phyloP scores from a whole-genome alignment of 2,329 filamentous ascomycete genomes.

The Hypoxylon sp. region DNA sequence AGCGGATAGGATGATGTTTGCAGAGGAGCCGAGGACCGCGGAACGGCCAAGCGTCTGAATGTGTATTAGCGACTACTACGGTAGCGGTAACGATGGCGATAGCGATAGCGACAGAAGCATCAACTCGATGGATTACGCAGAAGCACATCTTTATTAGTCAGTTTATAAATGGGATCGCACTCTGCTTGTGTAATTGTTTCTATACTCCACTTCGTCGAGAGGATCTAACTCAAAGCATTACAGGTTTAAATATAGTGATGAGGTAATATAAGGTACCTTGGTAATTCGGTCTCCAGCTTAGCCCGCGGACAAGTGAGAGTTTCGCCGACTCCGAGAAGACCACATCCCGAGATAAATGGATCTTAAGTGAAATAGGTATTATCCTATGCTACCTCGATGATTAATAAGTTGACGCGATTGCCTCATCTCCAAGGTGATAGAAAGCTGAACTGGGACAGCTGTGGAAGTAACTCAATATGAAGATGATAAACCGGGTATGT shows the following conservation, averaged over 20 bases:
- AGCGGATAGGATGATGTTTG: not conserved
- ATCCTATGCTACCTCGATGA: not conserved
- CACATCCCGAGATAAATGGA: not conserved
- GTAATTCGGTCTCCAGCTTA: conserved; percentile 3
- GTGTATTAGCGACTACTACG: not conserved
- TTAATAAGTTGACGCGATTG: not conserved
- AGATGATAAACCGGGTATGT: no score
- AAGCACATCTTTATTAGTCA: conserved; percentile 4
- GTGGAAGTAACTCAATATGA: no score
- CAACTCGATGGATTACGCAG: not conserved
- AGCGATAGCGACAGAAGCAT: not conserved
- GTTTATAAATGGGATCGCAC: conserved; percentile 4
- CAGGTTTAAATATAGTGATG: not conserved
- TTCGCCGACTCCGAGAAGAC: not conserved
- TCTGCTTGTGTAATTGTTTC: conserved; percentile 4
- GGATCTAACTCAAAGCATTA: not conserved
- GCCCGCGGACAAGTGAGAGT: not conserved
- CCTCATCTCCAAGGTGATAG: no score
- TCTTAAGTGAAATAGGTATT: not conserved
- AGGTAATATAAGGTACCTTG: not conserved
- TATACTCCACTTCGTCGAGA: conserved; percentile 12
- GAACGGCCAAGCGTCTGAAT: not conserved
- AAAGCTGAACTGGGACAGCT: no score
- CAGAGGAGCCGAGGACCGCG: conserved; percentile 1
- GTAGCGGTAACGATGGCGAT: not conserved